Evolutionary conservation across 352 stramenopile species (phyloP).

Genomic region (Phytophthora litchii): DNA sequence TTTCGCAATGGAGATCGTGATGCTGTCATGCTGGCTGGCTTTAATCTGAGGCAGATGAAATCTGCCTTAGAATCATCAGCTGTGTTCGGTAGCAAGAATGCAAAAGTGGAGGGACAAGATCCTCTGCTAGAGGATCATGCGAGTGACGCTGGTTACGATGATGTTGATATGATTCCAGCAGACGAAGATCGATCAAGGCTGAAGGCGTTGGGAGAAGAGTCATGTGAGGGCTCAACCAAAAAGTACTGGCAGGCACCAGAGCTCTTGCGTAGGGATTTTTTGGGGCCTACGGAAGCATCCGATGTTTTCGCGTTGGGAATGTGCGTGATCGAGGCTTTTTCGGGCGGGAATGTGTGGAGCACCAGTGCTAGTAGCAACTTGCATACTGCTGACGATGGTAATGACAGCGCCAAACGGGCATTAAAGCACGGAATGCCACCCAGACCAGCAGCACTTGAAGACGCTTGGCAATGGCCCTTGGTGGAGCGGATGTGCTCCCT

Average conservation of each 20-base stretch:
- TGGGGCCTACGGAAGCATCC: conserved; percentile 30
- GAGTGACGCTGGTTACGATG: conserved; percentile 19
- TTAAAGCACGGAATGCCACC: conserved; percentile 9
- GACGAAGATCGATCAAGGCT: neutral
- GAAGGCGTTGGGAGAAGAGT: conserved; percentile 1
- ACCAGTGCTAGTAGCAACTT: neutral
- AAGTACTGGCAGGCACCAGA: conserved; percentile 34
- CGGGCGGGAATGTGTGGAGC: conserved; percentile 21
- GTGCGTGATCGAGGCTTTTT: conserved; percentile 43
- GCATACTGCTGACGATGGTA: neutral
- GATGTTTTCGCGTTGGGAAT: conserved; percentile 38
- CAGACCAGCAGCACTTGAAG: conserved; percentile 18
- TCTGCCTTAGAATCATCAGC: conserved; percentile 8
- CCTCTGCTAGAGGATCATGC: conserved; percentile 28
- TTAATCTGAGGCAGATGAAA: conserved; percentile 33
- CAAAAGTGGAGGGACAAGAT: conserved; percentile 12
- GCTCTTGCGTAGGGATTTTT: neutral
- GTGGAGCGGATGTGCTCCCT: conserved; percentile 35
- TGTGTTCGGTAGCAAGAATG: conserved; percentile 7
- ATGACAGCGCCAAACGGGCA: neutral
- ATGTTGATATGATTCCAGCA: conserved; percentile 29
- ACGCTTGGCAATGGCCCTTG: conserved; percentile 33
- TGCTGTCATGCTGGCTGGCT: conserved; percentile 28
- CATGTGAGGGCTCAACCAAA: neutral
- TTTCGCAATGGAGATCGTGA: conserved; percentile 28